A percentile compares a stretch with the other conserved stretches of the same genome.
Evolutionary conservation across 2,329 filamentous ascomycete genomes (phyloP).

Genomic region (Aspergillus alliaceus): DNA sequence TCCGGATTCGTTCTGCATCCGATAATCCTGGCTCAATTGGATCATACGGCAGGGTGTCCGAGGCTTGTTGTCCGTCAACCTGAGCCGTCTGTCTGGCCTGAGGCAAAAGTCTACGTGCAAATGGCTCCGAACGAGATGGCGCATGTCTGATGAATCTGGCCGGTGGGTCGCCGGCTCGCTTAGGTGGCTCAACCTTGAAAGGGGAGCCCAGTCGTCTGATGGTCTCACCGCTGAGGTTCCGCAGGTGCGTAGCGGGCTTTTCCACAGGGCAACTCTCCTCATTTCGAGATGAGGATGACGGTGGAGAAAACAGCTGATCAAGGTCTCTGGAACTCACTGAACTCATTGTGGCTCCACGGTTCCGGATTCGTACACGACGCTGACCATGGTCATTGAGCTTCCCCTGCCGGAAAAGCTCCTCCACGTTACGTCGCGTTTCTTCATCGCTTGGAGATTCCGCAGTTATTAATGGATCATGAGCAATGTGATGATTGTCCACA

Average conservation of each 20-base stretch:
- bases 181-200: slow-evolving; percentile 43
- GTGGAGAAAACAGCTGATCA: slow-evolving; percentile 56
- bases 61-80: slow-evolving; percentile 13
- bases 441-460: slow-evolving; percentile 53
- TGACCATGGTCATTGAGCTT: slow-evolving; percentile 50
- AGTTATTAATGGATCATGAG: slow-evolving; percentile 41
- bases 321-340: slow-evolving; percentile 55
- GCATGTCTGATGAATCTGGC: slow-evolving; percentile 39
- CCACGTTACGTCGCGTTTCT: slow-evolving; percentile 56
- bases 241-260: slow-evolving; percentile 26
- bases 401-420: slow-evolving; percentile 45
- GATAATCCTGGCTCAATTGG: slow-evolving; percentile 36
- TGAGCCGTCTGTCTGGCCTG: slow-evolving; percentile 16
- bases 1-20: slow-evolving; percentile 40
- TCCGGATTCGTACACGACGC: slow-evolving; percentile 59
- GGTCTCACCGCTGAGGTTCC: slow-evolving; percentile 37
- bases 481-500: slow-evolving; percentile 41
- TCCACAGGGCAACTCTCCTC: slow-evolving; percentile 21
- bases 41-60: slow-evolving; percentile 27
- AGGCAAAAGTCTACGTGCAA: slow-evolving; percentile 30
- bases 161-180: slow-evolving; percentile 29
- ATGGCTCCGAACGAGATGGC: slow-evolving; percentile 46
- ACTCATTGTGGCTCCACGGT: slow-evolving; percentile 62
- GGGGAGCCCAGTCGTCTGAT: slow-evolving; percentile 51
- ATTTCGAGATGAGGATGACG: slow-evolving; percentile 34